Percentiles rank a stretch among this genome's conserved stretches.
Conservation (phyloP, 208 protist genomes). For the Wallacemonas collosoma region DNA sequence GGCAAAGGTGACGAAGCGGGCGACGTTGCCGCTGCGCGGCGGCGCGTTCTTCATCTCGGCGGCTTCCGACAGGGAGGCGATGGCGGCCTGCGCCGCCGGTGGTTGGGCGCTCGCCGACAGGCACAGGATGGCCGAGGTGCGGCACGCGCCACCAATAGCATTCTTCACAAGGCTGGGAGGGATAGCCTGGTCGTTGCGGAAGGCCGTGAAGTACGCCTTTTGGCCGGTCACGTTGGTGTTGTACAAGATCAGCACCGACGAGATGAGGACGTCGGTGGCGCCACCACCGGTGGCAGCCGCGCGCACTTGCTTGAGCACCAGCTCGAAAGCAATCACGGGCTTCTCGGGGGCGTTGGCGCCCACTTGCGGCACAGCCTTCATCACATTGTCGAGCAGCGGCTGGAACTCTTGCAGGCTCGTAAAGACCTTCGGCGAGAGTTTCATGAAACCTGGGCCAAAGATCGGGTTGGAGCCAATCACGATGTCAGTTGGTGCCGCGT, state of each 20-base stretch:
- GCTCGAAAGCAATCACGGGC: conserved; percentile 40
- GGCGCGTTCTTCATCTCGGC: conserved; percentile 35
- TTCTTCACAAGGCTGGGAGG: conserved; percentile 41
- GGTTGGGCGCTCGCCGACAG: conserved; percentile 26
- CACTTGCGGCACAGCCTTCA: conserved; percentile 23
- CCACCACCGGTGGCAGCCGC: conserved; percentile 26
- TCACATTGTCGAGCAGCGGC: conserved; percentile 20
- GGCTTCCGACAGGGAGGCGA: conserved; percentile 31
- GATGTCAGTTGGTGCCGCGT: conserved; percentile 18
- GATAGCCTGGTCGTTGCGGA: conserved; percentile 36
- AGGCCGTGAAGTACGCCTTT: conserved; percentile 33
- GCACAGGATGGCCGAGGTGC: conserved; percentile 41
- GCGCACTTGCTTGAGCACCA: conserved; percentile 63
- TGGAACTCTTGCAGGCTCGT: conserved; percentile 25
- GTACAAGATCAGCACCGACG: conserved; percentile 45
- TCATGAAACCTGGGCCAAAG: conserved; percentile 57
- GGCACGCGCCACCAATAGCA: conserved; percentile 53
- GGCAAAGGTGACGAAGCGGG: conserved; percentile 50
- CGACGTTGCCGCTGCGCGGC: conserved; percentile 64
- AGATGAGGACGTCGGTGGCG: conserved; percentile 47
- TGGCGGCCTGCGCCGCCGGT: conserved; percentile 21
- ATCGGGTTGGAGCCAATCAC: conserved; percentile 59
- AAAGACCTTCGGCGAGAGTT: conserved; percentile 29
- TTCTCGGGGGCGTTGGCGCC: conserved; percentile 24
- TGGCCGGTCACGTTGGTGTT: conserved; percentile 29